Percentiles rank a stretch among this genome's conserved stretches.
These are phyloP conservation scores for Microcos paniculata DNA, from an alignment of 345 rosid genomes.

Conservation along the genomic window DNA sequence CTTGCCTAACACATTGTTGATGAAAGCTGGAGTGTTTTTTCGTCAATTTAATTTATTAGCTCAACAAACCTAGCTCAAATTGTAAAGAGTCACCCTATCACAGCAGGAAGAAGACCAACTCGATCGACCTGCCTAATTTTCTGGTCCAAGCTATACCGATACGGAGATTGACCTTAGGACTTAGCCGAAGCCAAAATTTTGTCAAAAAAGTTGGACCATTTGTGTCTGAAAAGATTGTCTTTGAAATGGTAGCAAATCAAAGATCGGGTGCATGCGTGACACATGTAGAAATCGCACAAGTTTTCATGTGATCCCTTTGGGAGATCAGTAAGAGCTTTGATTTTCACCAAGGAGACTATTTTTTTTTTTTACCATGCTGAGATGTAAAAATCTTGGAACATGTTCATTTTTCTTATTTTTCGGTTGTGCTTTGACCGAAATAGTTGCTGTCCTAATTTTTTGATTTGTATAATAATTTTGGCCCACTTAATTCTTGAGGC, in stretches of 20 bases:
- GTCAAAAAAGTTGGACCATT: not conserved
- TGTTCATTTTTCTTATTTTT: not conserved
- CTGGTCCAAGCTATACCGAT: not conserved
- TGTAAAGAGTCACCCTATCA: not conserved
- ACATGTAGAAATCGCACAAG: not conserved
- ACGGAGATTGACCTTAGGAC: not conserved
- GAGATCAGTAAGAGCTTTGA: not conserved
- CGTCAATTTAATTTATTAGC: too few relatives aligned
- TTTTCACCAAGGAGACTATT: not conserved
- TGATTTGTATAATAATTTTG: too few relatives aligned
- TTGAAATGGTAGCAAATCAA: not conserved
- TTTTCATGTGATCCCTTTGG: not conserved
- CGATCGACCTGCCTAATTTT: not conserved
- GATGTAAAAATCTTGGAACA: not conserved
- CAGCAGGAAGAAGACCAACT: not conserved
- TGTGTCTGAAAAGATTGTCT: not conserved
- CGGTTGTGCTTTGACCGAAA: not conserved
- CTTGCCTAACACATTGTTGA: too few relatives aligned
- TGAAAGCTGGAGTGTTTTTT: too few relatives aligned
- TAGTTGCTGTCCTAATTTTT: too few relatives aligned
- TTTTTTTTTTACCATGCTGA: not conserved
- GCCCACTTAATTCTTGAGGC: not conserved
- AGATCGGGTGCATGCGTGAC: not conserved
- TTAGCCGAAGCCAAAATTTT: too few relatives aligned
- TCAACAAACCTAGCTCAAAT: not conserved